A percentile compares a stretch with the other conserved stretches of the same genome.
These are phyloP conservation scores for Ricinus communis DNA, from an alignment of 345 rosid genomes.

Conservation along the genomic window DNA sequence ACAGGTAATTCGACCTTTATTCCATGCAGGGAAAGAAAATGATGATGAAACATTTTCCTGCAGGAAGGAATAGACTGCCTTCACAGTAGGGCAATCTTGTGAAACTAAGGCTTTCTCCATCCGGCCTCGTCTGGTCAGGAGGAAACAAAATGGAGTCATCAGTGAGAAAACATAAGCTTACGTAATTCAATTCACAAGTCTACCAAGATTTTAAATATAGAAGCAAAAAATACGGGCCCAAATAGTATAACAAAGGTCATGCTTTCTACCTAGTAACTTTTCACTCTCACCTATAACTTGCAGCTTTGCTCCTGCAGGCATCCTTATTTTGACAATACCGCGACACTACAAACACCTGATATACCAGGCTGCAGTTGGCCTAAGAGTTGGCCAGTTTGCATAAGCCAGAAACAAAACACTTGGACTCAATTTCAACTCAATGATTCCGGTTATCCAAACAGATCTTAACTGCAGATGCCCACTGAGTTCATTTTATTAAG, in stretches of 20 bases:
- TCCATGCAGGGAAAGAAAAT: conserved; percentile 78
- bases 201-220: neutral
- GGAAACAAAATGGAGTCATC: neutral
- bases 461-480: neutral
- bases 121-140: conserved; percentile 60
- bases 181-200: neutral
- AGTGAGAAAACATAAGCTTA: conserved; percentile 3
- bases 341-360: neutral
- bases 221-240: neutral
- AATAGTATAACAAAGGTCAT: neutral
- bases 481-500: neutral
- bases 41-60: conserved; percentile 64
- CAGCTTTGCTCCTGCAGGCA: neutral
- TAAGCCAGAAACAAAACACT: neutral
- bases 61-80: conserved; percentile 63
- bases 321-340: neutral
- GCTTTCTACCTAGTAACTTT: conserved; percentile 8
- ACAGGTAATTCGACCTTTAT: conserved; percentile 83
- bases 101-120: conserved; percentile 64
- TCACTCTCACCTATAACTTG: neutral
- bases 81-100: conserved; percentile 53
- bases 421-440: neutral
- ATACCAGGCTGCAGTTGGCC: neutral
- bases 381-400: neutral
- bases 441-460: neutral